These are phyloP conservation scores for Ochromonadaceae sp. DNA, from an alignment of 352 stramenopile species.

Conservation along the genomic window DNA sequence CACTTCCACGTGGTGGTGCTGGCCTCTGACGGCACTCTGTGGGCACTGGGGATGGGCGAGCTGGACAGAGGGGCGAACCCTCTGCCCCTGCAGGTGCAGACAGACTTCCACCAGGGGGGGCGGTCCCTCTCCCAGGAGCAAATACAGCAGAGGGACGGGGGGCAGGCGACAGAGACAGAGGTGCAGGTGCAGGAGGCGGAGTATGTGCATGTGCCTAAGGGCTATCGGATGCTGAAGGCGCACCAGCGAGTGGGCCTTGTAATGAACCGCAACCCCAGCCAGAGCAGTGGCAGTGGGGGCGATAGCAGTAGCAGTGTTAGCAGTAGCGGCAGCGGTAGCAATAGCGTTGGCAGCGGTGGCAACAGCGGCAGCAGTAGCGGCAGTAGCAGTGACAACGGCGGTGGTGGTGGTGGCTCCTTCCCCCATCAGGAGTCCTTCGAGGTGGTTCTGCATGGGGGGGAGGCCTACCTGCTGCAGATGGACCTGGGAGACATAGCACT, in stretches of 20 bases:
- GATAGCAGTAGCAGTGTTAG: background rate
- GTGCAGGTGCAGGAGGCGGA: no score
- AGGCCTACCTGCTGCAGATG: background rate
- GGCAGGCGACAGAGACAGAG: no score
- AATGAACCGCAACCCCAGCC: background rate
- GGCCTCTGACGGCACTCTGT: background rate
- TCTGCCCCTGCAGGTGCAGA: background rate
- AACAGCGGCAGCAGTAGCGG: background rate
- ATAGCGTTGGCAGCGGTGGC: no score
- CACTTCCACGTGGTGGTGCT: background rate
- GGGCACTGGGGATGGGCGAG: background rate
- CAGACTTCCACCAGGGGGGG: background rate
- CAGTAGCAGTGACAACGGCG: background rate
- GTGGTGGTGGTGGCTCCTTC: no score
- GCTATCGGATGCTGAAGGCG: background rate
- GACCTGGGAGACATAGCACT: no score
- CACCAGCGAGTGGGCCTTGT: background rate
- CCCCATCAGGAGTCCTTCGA: conserved; percentile 16
- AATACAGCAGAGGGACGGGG: background rate
- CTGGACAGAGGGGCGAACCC: background rate
- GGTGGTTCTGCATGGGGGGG: background rate
- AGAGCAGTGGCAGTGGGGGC: background rate
- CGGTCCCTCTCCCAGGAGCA: background rate
- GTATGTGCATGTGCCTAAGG: no score
- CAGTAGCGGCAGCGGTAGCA: no score